Evolutionary conservation across 1,284 basidiomycete genomes (phyloP).

Genomic region (Fomitopsis palustris): DNA sequence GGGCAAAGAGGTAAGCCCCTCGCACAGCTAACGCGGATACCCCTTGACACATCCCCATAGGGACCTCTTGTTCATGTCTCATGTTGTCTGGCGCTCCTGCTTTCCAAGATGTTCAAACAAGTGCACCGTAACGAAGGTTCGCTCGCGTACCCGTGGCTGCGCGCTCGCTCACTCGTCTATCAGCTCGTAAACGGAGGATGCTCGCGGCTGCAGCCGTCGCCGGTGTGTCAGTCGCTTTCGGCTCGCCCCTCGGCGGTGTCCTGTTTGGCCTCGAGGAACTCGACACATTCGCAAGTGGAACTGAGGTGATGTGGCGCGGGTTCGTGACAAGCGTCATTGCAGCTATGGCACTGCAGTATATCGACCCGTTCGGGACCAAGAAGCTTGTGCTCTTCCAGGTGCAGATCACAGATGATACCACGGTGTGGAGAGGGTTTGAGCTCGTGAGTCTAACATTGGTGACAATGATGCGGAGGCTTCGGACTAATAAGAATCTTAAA

Average conservation of each 20-base stretch:
- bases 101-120: slow-evolving; percentile 53
- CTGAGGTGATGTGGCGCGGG: slow-evolving; percentile 72
- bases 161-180: background rate
- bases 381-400: slow-evolving; percentile 74
- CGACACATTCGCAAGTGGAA: slow-evolving; percentile 61
- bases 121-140: slow-evolving; percentile 61
- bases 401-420: slow-evolving; percentile 42
- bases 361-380: slow-evolving; percentile 70
- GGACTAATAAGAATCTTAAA: slow-evolving; percentile 22
- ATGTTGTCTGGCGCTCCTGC: slow-evolving; percentile 62
- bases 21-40: background rate
- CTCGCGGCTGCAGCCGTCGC: slow-evolving; percentile 69
- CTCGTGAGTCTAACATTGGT: slow-evolving; percentile 42
- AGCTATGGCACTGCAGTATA: slow-evolving; percentile 66
- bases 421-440: slow-evolving; percentile 70
- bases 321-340: slow-evolving; percentile 74
- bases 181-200: slow-evolving; percentile 66
- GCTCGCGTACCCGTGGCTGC: background rate
- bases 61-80: slow-evolving; percentile 71
- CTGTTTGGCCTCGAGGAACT: slow-evolving; percentile 73
- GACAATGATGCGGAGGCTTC: background rate
- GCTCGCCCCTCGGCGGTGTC: slow-evolving; percentile 72
- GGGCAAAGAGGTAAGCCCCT: slow-evolving; percentile 59
- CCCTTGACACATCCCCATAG: slow-evolving; percentile 27
- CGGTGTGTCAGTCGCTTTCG: slow-evolving; percentile 74